A percentile compares a stretch with the other conserved stretches of the same genome.
Conservation (phyloP, 2,329 filamentous ascomycete genomes). For the Colletotrichum australisinense region DNA sequence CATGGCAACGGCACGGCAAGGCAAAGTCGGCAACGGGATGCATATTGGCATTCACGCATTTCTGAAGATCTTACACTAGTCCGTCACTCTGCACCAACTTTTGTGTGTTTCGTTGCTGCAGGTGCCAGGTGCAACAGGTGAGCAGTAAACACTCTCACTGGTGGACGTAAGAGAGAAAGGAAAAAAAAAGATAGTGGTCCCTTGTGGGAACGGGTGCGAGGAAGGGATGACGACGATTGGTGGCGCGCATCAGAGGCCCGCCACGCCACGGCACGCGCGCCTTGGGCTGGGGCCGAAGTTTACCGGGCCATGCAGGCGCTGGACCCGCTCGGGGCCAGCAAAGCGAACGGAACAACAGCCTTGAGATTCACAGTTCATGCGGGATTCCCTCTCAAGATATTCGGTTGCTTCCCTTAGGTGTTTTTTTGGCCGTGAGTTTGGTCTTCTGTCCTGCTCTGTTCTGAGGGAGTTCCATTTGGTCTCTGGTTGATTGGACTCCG, state of each 20-base stretch:
- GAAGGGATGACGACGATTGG: constrained; percentile 22
- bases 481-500: background rate
- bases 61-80: background rate
- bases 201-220: background rate
- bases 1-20: too few relatives aligned
- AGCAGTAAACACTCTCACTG: background rate
- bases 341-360: background rate
- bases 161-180: too few relatives aligned
- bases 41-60: background rate
- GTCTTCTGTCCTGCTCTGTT: background rate
- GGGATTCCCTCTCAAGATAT: background rate
- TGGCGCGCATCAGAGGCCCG: constrained; percentile 6
- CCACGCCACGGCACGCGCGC: constrained; percentile 21
- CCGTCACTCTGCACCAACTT: background rate
- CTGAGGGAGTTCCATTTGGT: background rate
- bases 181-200: too few relatives aligned
- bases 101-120: background rate
- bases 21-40: background rate
- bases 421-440: too few relatives aligned
- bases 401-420: background rate
- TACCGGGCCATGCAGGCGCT: constrained; percentile 22
- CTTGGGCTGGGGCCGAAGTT: constrained; percentile 16
- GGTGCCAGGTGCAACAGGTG: too few relatives aligned
- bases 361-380: background rate
- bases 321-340: background rate